phyloP scores from a whole-genome alignment of 2,329 filamentous ascomycete genomes.

The Claviceps africana region DNA sequence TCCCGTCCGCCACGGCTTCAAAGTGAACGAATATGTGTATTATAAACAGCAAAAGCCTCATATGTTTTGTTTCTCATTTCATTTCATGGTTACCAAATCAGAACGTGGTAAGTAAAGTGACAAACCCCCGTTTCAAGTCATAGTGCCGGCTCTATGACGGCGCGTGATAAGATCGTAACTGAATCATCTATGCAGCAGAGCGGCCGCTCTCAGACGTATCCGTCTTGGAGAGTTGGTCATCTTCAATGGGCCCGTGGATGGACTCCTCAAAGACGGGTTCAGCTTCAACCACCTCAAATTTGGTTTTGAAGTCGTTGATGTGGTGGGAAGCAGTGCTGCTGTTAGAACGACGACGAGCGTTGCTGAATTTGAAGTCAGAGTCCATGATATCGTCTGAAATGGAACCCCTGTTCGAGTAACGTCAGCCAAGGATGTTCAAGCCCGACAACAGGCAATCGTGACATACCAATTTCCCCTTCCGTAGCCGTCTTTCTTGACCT shows the following conservation, averaged over 20 bases:
- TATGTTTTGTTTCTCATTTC: constrained; percentile 12
- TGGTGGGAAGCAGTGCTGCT: constrained; percentile 60
- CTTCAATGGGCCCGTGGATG: constrained; percentile 53
- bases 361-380: constrained; percentile 68
- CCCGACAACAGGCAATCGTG: background rate
- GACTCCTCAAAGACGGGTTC: constrained; percentile 89
- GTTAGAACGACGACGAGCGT: constrained; percentile 84
- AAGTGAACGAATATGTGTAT: background rate
- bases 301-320: constrained; percentile 78
- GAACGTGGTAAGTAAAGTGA: background rate
- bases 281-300: constrained; percentile 81
- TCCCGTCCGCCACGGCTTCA: background rate
- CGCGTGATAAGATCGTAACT: constrained; percentile 20
- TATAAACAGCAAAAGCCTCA: constrained; percentile 3
- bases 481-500: constrained; percentile 91
- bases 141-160: constrained; percentile 11
- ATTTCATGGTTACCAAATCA: constrained; percentile 1
- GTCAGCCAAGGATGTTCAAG: background rate
- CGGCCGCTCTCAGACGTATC: constrained; percentile 46
- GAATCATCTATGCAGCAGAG: constrained; percentile 31
- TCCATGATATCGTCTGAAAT: constrained; percentile 75
- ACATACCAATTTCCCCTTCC: constrained; percentile 89
- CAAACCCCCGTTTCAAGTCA: background rate
- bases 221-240: constrained; percentile 42
- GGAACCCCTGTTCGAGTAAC: constrained; percentile 51